These are phyloP conservation scores for Chaetomium cochliodes DNA, from an alignment of 495 filamentous ascomycete genomes.

Conservation along the genomic window DNA sequence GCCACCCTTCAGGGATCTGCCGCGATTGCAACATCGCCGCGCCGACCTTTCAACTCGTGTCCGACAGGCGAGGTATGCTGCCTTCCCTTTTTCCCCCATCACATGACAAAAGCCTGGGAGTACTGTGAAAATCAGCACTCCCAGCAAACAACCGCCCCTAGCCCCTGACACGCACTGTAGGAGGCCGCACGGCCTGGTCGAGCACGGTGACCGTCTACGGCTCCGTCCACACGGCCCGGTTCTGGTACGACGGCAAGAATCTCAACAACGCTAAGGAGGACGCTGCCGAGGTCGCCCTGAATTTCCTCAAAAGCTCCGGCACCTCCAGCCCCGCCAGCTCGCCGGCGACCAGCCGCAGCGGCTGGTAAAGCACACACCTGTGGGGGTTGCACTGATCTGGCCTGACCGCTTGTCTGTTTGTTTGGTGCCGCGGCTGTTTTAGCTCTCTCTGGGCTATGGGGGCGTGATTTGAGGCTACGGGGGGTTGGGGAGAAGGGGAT, in stretches of 20 bases:
- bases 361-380: neutral
- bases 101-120: too few relatives aligned
- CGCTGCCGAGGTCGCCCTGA: slow-evolving; percentile 74
- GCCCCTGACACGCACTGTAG: slow-evolving; percentile 41
- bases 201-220: slow-evolving; percentile 63
- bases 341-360: slow-evolving; percentile 6
- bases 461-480: too few relatives aligned
- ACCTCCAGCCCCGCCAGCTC: slow-evolving; percentile 14
- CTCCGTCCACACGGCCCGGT: slow-evolving; percentile 62
- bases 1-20: slow-evolving; percentile 56
- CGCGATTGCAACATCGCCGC: slow-evolving; percentile 49
- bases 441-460: too few relatives aligned
- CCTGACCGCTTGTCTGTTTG: neutral
- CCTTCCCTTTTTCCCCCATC: neutral
- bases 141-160: neutral
- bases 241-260: slow-evolving; percentile 88
- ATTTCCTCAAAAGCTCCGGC: slow-evolving; percentile 38
- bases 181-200: slow-evolving; percentile 90
- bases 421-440: too few relatives aligned
- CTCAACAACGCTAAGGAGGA: slow-evolving; percentile 88
- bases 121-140: too few relatives aligned
- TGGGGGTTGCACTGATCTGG: neutral
- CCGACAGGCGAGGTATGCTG: slow-evolving; percentile 71
- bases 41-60: slow-evolving; percentile 69
- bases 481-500: too few relatives aligned